Conservation (phyloP, 169 alveolate genomes). For the Cyclospora cayetanensis region DNA sequence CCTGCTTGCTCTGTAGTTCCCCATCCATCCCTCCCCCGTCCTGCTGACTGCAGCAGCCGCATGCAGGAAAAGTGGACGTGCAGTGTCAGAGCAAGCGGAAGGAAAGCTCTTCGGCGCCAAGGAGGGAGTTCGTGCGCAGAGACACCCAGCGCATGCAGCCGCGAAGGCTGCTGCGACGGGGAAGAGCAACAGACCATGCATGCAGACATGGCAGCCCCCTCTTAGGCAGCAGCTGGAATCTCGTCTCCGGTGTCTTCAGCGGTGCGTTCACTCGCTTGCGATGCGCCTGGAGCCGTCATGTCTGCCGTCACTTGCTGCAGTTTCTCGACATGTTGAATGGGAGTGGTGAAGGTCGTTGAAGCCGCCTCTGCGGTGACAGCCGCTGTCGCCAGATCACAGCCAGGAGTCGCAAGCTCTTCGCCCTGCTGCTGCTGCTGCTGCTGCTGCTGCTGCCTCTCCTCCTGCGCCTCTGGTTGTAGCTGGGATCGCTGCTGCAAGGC, state of each 20-base stretch:
- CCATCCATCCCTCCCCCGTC: no score
- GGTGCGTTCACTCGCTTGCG: background rate
- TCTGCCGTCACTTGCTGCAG: background rate
- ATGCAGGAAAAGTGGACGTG: no score
- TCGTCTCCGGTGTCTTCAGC: background rate
- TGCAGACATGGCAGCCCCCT: no score
- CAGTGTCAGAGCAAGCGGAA: no score
- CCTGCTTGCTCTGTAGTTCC: no score
- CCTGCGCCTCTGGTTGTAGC: background rate
- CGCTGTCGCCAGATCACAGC: background rate
- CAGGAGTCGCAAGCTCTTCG: background rate
- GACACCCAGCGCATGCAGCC: no score
- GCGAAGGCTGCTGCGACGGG: no score
- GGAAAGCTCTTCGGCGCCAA: no score
- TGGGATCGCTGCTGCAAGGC: background rate
- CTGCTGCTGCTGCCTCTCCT: background rate
- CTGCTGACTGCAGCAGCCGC: no score
- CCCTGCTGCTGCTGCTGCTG: background rate
- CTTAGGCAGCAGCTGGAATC: background rate
- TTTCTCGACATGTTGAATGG: background rate
- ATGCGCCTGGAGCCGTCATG: background rate
- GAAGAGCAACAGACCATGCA: no score
- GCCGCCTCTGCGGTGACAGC: conserved; percentile 2
- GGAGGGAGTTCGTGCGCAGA: no score
- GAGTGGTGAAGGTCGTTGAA: background rate